Evolutionary conservation across 306 rosid genomes (phyloP).

Genomic region (Quercus cerris): DNA sequence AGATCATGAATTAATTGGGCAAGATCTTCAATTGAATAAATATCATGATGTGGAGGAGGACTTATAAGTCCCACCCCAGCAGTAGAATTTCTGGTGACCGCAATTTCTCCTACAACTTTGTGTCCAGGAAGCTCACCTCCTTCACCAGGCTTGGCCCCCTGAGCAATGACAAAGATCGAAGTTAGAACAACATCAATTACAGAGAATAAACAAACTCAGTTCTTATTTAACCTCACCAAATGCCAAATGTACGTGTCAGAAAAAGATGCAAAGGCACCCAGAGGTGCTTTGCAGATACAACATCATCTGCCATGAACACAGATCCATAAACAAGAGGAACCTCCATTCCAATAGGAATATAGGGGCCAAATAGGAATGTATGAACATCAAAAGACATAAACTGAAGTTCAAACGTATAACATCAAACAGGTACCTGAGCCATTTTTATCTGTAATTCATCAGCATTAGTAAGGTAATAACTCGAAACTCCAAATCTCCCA

Average conservation of each 20-base stretch:
- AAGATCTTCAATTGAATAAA: conserved; percentile 97
- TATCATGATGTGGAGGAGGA: conserved; percentile 99
- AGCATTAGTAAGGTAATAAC: conserved; percentile 95
- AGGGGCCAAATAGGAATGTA: conserved; percentile 22
- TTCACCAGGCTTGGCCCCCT: conserved; percentile 99
- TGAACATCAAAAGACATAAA: conserved; percentile 3
- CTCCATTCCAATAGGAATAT: conserved; percentile 34
- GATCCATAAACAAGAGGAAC: conserved; percentile 46
- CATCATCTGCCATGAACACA: conserved; percentile 56
- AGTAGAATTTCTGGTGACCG: conserved; percentile 90
- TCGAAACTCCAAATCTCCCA: conserved; percentile 98
- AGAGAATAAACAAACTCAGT: conserved; percentile 11
- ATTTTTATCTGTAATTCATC: conserved; percentile 96
- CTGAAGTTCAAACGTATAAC: background rate
- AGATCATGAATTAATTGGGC: conserved; percentile 94
- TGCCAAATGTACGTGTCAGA: conserved; percentile 40
- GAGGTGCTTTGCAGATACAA: conserved; percentile 60
- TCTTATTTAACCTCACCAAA: conserved; percentile 39
- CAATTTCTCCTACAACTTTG: conserved; percentile 95
- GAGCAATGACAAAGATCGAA: conserved; percentile 21
- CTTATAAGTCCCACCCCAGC: conserved; percentile 99
- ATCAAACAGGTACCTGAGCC: conserved; percentile 80
- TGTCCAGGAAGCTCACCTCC: conserved; percentile 99
- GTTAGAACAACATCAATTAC: conserved; percentile 25
- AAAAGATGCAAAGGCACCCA: conserved; percentile 55